Evolutionary conservation across 257 asterid species (phyloP).

Genomic region (Misopates orontium): DNA sequence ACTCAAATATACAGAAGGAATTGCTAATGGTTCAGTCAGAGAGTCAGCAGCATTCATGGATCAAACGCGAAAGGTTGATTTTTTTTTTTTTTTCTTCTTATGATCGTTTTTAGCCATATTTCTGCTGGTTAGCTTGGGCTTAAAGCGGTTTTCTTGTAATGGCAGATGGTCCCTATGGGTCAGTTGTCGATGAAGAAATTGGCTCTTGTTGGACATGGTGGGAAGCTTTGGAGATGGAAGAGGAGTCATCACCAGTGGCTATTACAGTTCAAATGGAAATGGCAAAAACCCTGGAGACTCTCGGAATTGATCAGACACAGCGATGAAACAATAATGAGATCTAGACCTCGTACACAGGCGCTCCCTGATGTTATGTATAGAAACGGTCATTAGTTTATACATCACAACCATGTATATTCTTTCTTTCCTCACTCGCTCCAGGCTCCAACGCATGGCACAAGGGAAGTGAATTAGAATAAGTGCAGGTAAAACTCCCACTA

Average conservation of each 20-base stretch:
- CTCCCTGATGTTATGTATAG: constrained; percentile 66
- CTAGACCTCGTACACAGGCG: constrained; percentile 81
- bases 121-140: neutral
- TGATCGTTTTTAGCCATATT: constrained; percentile 3
- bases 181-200: constrained; percentile 90
- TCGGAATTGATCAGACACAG: constrained; percentile 94
- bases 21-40: constrained; percentile 73
- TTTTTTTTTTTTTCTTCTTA: neutral
- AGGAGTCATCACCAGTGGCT: constrained; percentile 99
- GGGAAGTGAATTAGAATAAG: constrained; percentile 39
- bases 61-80: constrained; percentile 76
- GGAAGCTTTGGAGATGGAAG: constrained; percentile 99
- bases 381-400: constrained; percentile 62
- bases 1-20: constrained; percentile 92
- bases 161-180: constrained; percentile 92
- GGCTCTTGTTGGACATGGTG: constrained; percentile 87
- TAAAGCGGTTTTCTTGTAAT: constrained; percentile 11
- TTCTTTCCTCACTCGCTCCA: constrained; percentile 29
- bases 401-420: constrained; percentile 42
- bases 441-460: constrained; percentile 45
- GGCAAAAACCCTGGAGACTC: constrained; percentile 99
- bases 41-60: constrained; percentile 76
- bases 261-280: constrained; percentile 97
- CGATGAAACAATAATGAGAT: constrained; percentile 88
- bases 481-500: constrained; percentile 50